Evolutionary conservation across 805 yeast species (phyloP).

Genomic region (Candida loeiensis): DNA sequence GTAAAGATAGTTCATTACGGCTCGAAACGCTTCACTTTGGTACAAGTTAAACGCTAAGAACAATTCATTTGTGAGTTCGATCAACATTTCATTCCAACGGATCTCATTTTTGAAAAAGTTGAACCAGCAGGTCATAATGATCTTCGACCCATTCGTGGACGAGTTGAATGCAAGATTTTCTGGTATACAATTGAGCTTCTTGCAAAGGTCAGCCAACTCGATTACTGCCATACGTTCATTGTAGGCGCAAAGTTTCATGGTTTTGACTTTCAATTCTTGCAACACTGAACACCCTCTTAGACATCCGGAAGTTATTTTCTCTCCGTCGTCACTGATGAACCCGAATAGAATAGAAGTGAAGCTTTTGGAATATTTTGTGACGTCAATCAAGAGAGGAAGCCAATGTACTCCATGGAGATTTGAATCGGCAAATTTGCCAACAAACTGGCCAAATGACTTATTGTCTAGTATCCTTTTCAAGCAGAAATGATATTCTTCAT

Average conservation of each 20-base stretch:
- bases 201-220: background rate
- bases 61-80: conserved; percentile 9
- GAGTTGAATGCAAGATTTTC: conserved; percentile 5
- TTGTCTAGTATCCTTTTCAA: conserved; percentile 1
- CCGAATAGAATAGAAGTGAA: background rate
- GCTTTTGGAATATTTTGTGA: background rate
- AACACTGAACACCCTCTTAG: background rate
- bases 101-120: conserved; percentile 17
- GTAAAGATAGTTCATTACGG: conserved; percentile 15
- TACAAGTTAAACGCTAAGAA: conserved; percentile 11
- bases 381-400: background rate
- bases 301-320: background rate
- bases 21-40: conserved; percentile 6
- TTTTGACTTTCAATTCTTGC: conserved; percentile 13
- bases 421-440: background rate
- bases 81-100: conserved; percentile 11
- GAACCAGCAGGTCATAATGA: conserved; percentile 6
- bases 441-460: background rate
- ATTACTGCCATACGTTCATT: background rate
- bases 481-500: background rate
- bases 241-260: conserved; percentile 14
- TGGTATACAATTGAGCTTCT: background rate
- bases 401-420: background rate
- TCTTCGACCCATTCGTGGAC: background rate
- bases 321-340: background rate